These are phyloP conservation scores for Pyricularia pennisetigena DNA, from an alignment of 2,329 filamentous ascomycete species.

Conservation along the genomic window DNA sequence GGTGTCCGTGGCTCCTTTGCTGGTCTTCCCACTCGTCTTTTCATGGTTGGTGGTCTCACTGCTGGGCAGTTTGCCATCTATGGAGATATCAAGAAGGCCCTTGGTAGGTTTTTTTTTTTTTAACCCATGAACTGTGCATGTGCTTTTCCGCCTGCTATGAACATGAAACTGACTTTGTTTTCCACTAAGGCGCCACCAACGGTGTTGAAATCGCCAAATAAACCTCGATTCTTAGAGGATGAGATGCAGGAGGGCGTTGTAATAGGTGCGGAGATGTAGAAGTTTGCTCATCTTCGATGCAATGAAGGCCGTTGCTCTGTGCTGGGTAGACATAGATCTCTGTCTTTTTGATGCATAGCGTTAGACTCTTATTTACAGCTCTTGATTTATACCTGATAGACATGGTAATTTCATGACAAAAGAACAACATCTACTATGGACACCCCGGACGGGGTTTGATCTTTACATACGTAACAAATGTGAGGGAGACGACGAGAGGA, in stretches of 20 bases:
- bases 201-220: constrained; percentile 61
- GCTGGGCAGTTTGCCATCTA: constrained; percentile 80
- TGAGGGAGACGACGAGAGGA: too few species aligned
- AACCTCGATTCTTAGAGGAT: constrained; percentile 6
- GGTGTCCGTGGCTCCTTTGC: constrained; percentile 43
- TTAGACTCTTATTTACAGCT: neutral
- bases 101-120: constrained; percentile 28
- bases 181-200: constrained; percentile 44
- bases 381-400: neutral
- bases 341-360: neutral
- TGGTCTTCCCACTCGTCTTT: constrained; percentile 60
- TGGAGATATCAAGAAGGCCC: constrained; percentile 55
- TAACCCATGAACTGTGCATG: neutral
- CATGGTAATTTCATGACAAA: too few species aligned
- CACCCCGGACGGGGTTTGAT: too few species aligned
- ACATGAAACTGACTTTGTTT: neutral
- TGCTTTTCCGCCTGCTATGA: neutral
- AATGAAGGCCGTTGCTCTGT: neutral
- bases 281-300: neutral
- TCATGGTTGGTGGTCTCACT: constrained; percentile 53
- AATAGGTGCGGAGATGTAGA: neutral
- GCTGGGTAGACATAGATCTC: neutral
- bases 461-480: too few species aligned
- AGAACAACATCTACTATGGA: too few species aligned
- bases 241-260: neutral